Base-by-base conservation (phyloP, 2,329 filamentous ascomycete genomes). In the Coniochaeta sp. region DNA sequence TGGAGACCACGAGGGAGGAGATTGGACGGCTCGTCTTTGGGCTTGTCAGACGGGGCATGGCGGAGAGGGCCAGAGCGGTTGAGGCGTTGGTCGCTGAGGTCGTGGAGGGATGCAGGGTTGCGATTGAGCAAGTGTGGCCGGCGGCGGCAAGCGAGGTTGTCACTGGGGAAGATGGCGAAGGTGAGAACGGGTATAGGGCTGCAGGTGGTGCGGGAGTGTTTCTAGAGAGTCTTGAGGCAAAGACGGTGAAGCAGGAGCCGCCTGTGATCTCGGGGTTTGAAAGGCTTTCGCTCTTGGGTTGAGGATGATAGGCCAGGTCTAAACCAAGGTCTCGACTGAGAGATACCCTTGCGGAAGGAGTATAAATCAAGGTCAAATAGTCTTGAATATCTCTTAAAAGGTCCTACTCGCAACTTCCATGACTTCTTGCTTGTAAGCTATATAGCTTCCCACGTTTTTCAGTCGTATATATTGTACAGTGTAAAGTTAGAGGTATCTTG, bases 21-120 rank as follows among this genome's bases (percentile, higher is more conserved):
- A 84, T 91, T 0, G 82, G 86, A 69, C 77, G 87, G 17, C 79
- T 98, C 8, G 83, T 96, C 0, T 86, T 89, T 64, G 92, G 89
- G 0, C 77, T 98, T 61, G 79, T 92, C 63, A 82, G 92, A 60
- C 79, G 95, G 36, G 85, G 84, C 22, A 98, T 98, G 95, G 82
- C 90, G 52, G 95, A 98, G 77, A 82, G 92, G 57, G 95, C 92
- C 4, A 80, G 86, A 16, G 89, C 91, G 7, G 84, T 96, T 3
- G 89, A 95, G 73, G 81, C 77, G 9, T 82, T 90, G 28, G 85
- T 93, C 76, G 80, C 76, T 5, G 91, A 95, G 64, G 88, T 98
- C 0, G 76, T 91, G 10, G 86, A 84, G 52, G 81, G 85, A 63
- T 96, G 91, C 71, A 75, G 75, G 64, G 79, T 76, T 8, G 88